Evolutionary conservation across 2,329 filamentous ascomycete genomes (phyloP), one percentile per base, ranked within the genome.

Genomic region (Lachnellula occidentalis): DNA sequence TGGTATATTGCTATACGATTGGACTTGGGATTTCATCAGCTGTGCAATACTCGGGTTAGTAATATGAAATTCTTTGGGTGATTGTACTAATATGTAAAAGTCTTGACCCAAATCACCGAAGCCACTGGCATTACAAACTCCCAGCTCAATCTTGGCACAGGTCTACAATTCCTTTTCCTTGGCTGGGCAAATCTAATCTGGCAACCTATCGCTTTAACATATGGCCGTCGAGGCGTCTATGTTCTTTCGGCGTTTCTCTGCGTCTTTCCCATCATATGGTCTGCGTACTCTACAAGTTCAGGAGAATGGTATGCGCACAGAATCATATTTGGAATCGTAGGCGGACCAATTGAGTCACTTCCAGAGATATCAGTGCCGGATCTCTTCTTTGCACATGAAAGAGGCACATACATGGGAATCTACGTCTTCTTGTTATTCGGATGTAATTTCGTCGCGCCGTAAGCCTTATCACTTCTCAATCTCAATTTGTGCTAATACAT

Each of bases 131-230:
- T 79, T 14, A 45, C 19, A 21, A 22, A 24, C n/a, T 4, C 21
- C 4, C 21, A 42, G 72, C 61, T 78, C 22, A 75, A 76, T 50
- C 69, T 73, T 53, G 77, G 76, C 15, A 78, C 73, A 4, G 76
- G 76, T 4, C 71, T 74, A 45, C 76, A 77, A 74, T 78, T 78
- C 57, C 61, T 79, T 21, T 68, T 75, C 12, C 71, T 77, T 17
- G 76, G 77, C 1, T 78, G 75, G 75, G 75, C 74, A 0, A 72
- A 73, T 55, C 64, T 80, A 4, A 64, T 79, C 36, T 78, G 74
- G 74, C 77, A 79, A 58, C 76, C 77, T 1, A 64, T 79, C 27
- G 77, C 77, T 0, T 63, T 78, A 14, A 34, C 48, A 3, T 78
- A 76, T 53, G 78, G 78, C 17, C 49, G 53, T 31, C 48, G 53